Evolutionary conservation across 352 stramenopile genomes (phyloP).

Genomic region (Labyrinthula sp.): DNA sequence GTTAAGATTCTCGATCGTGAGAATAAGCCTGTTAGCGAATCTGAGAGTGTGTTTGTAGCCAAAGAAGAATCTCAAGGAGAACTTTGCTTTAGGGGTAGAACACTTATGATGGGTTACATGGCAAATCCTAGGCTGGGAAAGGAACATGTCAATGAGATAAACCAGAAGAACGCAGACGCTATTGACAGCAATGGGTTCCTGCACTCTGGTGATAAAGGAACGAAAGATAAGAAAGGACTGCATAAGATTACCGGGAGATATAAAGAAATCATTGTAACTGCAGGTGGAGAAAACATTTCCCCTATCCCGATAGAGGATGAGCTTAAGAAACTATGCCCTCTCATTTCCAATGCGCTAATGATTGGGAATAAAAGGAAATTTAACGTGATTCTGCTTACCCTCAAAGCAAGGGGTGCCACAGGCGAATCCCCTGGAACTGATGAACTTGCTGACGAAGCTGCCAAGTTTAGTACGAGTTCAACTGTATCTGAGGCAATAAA

Average conservation of each 20-base stretch:
- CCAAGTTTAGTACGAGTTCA: conserved; percentile 45
- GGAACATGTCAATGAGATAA: conserved; percentile 35
- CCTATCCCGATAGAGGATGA: conserved; percentile 68
- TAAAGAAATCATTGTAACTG: conserved; percentile 81
- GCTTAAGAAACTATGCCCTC: conserved; percentile 59
- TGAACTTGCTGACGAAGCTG: conserved; percentile 41
- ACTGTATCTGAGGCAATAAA: conserved; percentile 52
- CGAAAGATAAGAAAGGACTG: conserved; percentile 57
- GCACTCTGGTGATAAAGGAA: conserved; percentile 72
- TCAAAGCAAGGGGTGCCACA: conserved; percentile 55
- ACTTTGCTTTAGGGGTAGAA: conserved; percentile 74
- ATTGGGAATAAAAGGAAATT: conserved; percentile 75
- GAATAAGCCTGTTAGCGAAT: conserved; percentile 21
- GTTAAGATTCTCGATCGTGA: conserved; percentile 32
- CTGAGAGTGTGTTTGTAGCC: conserved; percentile 56
- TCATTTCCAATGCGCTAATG: conserved; percentile 68
- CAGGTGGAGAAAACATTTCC: conserved; percentile 76
- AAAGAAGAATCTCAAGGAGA: conserved; percentile 72
- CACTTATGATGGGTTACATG: conserved; percentile 70
- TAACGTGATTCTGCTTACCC: conserved; percentile 55
- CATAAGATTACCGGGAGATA: conserved; percentile 78
- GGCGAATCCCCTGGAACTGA: conserved; percentile 36
- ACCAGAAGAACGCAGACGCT: conserved; percentile 47
- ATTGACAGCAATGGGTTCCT: conserved; percentile 75
- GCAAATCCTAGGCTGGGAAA: conserved; percentile 58